Percentiles rank a stretch among this genome's conserved stretches.
phyloP scores from a whole-genome alignment of 768 basidiomycete species.

The Tulasnella sp. region DNA sequence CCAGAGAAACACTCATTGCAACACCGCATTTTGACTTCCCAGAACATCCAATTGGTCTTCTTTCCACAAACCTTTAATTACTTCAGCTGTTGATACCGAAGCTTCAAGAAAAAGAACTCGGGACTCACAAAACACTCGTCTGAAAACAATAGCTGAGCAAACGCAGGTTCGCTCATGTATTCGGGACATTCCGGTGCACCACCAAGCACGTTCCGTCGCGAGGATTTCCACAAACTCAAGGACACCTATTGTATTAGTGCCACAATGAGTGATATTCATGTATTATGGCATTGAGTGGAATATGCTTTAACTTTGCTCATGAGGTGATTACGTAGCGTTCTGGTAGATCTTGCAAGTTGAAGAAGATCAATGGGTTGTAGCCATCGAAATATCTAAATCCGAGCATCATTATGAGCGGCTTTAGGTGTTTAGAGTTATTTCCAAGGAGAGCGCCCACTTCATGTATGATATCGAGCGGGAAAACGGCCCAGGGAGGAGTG shows the following conservation, averaged over 20 bases:
- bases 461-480: background rate
- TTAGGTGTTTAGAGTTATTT: too few species aligned
- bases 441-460: background rate
- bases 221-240: background rate
- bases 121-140: background rate
- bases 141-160: background rate
- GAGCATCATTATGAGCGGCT: background rate
- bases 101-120: too few species aligned
- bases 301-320: background rate
- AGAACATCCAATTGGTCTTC: too few species aligned
- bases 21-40: too few species aligned
- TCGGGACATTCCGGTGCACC: background rate
- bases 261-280: background rate
- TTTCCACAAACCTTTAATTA: too few species aligned
- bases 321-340: background rate
- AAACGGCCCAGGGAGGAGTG: too few species aligned
- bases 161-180: background rate
- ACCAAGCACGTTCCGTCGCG: background rate
- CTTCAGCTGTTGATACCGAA: too few species aligned
- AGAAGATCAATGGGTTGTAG: background rate
- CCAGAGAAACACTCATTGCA: too few species aligned
- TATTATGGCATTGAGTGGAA: background rate
- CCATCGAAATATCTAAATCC: background rate
- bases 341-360: background rate
- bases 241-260: background rate